Evolutionary conservation across 768 basidiomycete species (phyloP).

Genomic region (Clavaria fumosa): DNA sequence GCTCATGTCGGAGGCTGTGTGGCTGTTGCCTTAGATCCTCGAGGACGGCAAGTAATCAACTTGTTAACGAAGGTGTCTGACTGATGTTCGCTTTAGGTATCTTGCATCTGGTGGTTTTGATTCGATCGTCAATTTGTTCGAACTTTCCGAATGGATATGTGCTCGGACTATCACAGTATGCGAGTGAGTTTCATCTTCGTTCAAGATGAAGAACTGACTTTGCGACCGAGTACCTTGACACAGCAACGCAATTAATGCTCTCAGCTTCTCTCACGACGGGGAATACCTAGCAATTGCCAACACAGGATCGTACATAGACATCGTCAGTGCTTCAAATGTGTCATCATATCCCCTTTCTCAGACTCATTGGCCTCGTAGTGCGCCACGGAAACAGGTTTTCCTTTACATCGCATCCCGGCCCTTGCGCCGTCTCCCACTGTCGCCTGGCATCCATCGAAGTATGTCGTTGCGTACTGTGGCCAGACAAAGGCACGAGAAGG

Average conservation of each 20-base stretch:
- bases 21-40: conserved; percentile 65
- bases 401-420: conserved; percentile 63
- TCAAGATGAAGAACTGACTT: no score
- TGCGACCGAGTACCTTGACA: no score
- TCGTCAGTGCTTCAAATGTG: conserved; percentile 32
- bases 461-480: conserved; percentile 71
- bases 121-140: conserved; percentile 73
- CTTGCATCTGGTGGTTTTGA: conserved; percentile 70
- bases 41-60: conserved; percentile 43
- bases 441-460: conserved; percentile 69
- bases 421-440: conserved; percentile 62
- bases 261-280: conserved; percentile 74
- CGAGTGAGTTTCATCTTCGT: conserved; percentile 63
- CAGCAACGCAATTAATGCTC: conserved; percentile 54
- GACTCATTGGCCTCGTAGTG: conserved; percentile 29
- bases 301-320: conserved; percentile 59
- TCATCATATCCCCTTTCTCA: conserved; percentile 3
- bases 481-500: conserved; percentile 56
- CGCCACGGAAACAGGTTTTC: conserved; percentile 60
- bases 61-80: background rate
- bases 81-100: conserved; percentile 30
- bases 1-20: conserved; percentile 74
- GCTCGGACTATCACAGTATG: conserved; percentile 60
- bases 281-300: conserved; percentile 71
- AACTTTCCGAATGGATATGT: conserved; percentile 68